Conservation (phyloP, 441 rosid species). For the Adansonia grandidieri region DNA sequence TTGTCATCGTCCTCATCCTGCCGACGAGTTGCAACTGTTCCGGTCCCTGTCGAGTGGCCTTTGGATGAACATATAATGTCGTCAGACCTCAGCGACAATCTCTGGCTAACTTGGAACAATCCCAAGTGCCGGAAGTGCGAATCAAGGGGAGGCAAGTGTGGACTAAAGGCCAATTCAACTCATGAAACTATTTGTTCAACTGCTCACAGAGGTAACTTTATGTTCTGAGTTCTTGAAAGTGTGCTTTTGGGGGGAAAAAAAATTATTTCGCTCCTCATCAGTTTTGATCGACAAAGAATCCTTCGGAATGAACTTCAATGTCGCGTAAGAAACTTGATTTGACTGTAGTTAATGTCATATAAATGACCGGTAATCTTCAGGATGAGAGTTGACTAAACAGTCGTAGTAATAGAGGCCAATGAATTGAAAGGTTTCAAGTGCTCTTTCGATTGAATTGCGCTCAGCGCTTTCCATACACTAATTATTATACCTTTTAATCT, state of each 20-base stretch:
- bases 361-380: not conserved
- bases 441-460: not conserved
- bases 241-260: not conserved
- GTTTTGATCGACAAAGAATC: not conserved
- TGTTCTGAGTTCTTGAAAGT: not conserved
- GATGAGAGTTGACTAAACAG: not conserved
- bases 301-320: too few relatives aligned
- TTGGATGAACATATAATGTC: constrained; percentile 50
- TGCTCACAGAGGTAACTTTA: constrained; percentile 48
- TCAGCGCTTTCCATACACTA: not conserved
- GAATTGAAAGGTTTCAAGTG: not conserved
- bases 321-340: not conserved
- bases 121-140: constrained; percentile 64
- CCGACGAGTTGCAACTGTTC: constrained; percentile 33
- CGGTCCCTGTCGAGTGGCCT: constrained; percentile 62
- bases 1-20: constrained; percentile 47
- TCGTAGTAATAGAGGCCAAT: not conserved
- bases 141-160: constrained; percentile 52
- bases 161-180: constrained; percentile 50
- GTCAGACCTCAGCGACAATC: constrained; percentile 58
- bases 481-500: not conserved
- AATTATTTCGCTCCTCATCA: not conserved
- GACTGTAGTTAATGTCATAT: not conserved
- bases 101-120: constrained; percentile 57
- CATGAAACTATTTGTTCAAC: constrained; percentile 45